Conservation (phyloP, 192 early-diverging fungal genomes). For the Pilaira anomala region DNA sequence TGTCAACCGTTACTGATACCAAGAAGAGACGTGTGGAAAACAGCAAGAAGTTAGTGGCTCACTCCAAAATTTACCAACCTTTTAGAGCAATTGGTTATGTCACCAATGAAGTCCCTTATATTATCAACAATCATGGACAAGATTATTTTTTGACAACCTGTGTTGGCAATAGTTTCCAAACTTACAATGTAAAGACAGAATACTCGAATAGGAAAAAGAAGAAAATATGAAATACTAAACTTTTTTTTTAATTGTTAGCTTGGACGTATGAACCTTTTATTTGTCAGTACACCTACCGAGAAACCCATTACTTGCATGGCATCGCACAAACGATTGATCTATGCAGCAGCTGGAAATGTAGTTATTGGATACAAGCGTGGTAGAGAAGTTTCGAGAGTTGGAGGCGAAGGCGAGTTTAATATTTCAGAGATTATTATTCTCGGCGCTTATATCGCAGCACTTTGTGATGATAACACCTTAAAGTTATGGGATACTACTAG, state of each 20-base stretch:
- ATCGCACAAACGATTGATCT: constrained; percentile 66
- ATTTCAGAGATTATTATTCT: constrained; percentile 70
- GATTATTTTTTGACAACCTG: constrained; percentile 81
- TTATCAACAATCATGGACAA: constrained; percentile 73
- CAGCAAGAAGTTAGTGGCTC: background rate
- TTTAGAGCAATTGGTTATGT: constrained; percentile 92
- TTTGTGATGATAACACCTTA: constrained; percentile 78
- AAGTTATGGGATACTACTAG: constrained; percentile 74
- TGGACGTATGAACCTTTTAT: constrained; percentile 72
- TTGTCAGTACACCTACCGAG: constrained; percentile 71
- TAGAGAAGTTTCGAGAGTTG: constrained; percentile 51
- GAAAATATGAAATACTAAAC: background rate
- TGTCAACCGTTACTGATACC: background rate
- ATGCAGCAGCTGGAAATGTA: constrained; percentile 64
- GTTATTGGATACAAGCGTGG: constrained; percentile 66
- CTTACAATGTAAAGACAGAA: constrained; percentile 64
- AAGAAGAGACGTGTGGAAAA: constrained; percentile 26
- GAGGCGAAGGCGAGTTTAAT: constrained; percentile 33
- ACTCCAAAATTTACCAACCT: constrained; percentile 65
- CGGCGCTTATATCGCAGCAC: constrained; percentile 70
- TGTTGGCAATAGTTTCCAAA: constrained; percentile 85
- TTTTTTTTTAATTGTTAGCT: constrained; percentile 33
- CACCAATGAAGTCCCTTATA: constrained; percentile 75
- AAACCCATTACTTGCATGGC: constrained; percentile 70
- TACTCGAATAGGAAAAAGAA: constrained; percentile 6